A percentile compares a stretch with the other conserved stretches of the same genome.
Conservation (phyloP, 345 rosid genomes). For the Acer saccharum region DNA sequence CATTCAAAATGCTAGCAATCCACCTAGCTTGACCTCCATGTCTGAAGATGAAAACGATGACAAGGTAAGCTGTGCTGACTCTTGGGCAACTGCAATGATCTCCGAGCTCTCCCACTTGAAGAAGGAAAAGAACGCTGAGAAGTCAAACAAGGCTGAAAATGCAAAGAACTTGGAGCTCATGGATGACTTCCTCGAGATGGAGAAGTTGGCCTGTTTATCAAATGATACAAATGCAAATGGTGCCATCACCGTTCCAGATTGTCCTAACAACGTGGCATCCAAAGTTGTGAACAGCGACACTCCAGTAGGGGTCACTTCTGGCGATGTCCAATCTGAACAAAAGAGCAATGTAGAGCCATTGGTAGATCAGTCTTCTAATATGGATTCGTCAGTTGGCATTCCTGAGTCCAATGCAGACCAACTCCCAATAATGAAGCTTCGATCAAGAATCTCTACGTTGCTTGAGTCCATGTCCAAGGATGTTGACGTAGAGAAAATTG, state of each 20-base stretch:
- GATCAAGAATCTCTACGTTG: constrained; percentile 51
- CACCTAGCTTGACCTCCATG: constrained; percentile 81
- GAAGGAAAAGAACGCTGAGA: constrained; percentile 51
- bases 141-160: constrained; percentile 50
- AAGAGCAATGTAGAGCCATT: constrained; percentile 25
- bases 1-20: constrained; percentile 63
- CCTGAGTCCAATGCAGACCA: constrained; percentile 37
- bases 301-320: constrained; percentile 30
- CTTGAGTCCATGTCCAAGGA: constrained; percentile 64
- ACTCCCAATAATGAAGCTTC: constrained; percentile 49
- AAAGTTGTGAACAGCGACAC: constrained; percentile 34
- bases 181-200: constrained; percentile 99
- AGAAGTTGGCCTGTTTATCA: constrained; percentile 77
- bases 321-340: constrained; percentile 26
- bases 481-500: constrained; percentile 49
- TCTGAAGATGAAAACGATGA: constrained; percentile 96
- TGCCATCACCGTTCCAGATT: constrained; percentile 30
- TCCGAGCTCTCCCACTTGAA: constrained; percentile 60
- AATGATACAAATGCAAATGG: constrained; percentile 49
- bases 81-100: constrained; percentile 58
- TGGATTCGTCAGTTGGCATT: constrained; percentile 25
- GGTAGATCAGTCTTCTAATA: constrained; percentile 22
- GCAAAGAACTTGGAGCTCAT: constrained; percentile 72
- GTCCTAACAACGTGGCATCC: constrained; percentile 42
- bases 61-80: constrained; percentile 71